Percentiles rank a stretch among this genome's conserved stretches.
phyloP scores from a whole-genome alignment of 352 stramenopile genomes.

The Pythium sp. region DNA sequence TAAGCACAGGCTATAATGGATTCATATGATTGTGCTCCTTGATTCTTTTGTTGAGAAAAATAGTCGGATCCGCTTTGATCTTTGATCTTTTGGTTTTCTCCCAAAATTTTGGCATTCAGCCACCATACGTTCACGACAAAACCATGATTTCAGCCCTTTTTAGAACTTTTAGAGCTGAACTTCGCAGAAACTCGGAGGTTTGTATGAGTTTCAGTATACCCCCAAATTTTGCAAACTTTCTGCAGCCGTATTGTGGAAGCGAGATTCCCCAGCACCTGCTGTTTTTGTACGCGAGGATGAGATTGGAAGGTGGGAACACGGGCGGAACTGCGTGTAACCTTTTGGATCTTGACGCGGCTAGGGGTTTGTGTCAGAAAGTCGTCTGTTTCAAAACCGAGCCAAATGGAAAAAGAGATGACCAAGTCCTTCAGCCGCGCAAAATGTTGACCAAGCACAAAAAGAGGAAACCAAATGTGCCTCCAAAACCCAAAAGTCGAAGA shows the following conservation, averaged over 20 bases:
- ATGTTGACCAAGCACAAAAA: not conserved
- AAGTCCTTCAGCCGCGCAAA: not conserved
- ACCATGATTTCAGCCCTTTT: not conserved
- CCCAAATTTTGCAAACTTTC: not conserved
- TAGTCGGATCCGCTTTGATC: not conserved
- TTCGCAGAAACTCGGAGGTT: not conserved
- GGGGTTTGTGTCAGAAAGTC: conserved; percentile 6
- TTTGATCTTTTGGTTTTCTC: not conserved
- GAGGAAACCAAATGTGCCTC: no score
- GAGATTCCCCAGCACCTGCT: conserved; percentile 4
- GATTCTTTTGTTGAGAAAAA: not conserved
- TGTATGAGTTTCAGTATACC: not conserved
- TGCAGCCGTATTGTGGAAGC: not conserved
- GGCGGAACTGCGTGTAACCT: not conserved
- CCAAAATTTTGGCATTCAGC: not conserved
- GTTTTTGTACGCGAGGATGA: conserved; percentile 7
- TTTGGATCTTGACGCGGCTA: not conserved
- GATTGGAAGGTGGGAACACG: conserved; percentile 9
- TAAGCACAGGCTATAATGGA: not conserved
- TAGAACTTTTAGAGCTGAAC: not conserved
- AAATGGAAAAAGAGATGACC: not conserved
- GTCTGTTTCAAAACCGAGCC: not conserved
- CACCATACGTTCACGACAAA: not conserved
- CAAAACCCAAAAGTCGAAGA: not conserved
- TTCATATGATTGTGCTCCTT: not conserved